Base-by-base conservation (phyloP, 2,329 filamentous ascomycete genomes). In the Microsporum ferrugineum region DNA sequence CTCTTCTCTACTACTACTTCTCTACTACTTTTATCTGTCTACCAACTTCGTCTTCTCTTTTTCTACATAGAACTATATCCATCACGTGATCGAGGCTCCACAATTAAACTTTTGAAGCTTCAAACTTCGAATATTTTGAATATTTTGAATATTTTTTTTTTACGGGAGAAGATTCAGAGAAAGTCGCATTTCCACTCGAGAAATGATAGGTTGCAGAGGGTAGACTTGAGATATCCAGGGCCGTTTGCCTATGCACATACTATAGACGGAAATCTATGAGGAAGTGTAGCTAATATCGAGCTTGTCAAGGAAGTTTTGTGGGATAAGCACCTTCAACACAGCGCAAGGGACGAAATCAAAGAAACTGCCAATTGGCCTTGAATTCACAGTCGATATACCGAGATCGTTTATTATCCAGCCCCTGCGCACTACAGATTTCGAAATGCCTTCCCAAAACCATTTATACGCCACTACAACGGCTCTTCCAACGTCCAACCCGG, bases 401-500 rank as follows among this genome's bases (percentile, higher is more conserved):
- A 29, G 12, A 31, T 29, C 14, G 12, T 3, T 23, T 47, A 7
- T 27, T 12, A 1, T 51, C 45, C 45, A 29, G 27, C 10, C 1
- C 27, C 27, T 33, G 10, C 27, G 5, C 31, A 1, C 8, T 14
- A 51, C 27, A n/a, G 8, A 12, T 3, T 8, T 55, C 14, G 51
- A 31, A 17, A 55, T 55, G 51, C 14, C 51, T 1, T n/a, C 31
- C n/a, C 12, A 34, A 7, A 36, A 36, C 7, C 29, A 6, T 12
- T 14, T 31, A 23, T 10, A 14, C n/a, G 8, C 51, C 33, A 55
- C 29, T 29, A 36, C n/a, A 7, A 31, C 33, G 51, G 14, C 51
- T 0, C n/a, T 57, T 43, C 36, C 55, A 4, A 55, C 36, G n/a
- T 38, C 51, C 12, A 59, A 57, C 10, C 87, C 88, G 10, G 86